These are phyloP conservation scores for Saussurea involucrata DNA, from an alignment of 129 eudicot species.

Conservation along the genomic window DNA sequence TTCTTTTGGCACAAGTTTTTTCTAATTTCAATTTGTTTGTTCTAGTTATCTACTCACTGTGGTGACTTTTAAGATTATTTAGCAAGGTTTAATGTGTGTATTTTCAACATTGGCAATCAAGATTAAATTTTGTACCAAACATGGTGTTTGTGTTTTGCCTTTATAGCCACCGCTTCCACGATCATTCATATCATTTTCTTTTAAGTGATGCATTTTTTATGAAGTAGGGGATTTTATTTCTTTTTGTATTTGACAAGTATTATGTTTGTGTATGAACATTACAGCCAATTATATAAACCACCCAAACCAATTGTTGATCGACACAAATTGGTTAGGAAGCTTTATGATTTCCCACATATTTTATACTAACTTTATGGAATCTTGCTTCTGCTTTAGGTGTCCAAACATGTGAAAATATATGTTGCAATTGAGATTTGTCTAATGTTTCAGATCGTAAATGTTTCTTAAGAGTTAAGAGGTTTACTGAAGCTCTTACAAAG, in stretches of 20 bases:
- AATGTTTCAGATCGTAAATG: background rate
- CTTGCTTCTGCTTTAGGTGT: background rate
- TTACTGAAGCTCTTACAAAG: constrained; percentile 2
- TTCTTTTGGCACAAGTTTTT: background rate
- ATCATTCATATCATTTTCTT: background rate
- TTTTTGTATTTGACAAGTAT: background rate
- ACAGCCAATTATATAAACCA: background rate
- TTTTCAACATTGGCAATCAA: background rate
- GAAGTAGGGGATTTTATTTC: background rate
- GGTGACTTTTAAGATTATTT: background rate
- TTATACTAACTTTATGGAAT: background rate
- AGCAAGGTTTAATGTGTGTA: background rate
- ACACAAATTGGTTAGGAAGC: background rate
- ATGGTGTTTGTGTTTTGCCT: background rate
- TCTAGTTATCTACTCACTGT: background rate
- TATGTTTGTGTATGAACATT: background rate
- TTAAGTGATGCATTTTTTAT: background rate
- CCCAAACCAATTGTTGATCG: background rate
- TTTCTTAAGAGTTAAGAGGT: background rate
- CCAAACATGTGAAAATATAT: background rate
- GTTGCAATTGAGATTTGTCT: background rate
- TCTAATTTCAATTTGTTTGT: background rate
- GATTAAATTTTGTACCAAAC: background rate
- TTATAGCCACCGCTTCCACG: background rate
- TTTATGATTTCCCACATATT: background rate